Evolutionary conservation across 345 rosid genomes (phyloP), one percentile per base, ranked within the genome.

Genomic region (Arabis alpina): DNA sequence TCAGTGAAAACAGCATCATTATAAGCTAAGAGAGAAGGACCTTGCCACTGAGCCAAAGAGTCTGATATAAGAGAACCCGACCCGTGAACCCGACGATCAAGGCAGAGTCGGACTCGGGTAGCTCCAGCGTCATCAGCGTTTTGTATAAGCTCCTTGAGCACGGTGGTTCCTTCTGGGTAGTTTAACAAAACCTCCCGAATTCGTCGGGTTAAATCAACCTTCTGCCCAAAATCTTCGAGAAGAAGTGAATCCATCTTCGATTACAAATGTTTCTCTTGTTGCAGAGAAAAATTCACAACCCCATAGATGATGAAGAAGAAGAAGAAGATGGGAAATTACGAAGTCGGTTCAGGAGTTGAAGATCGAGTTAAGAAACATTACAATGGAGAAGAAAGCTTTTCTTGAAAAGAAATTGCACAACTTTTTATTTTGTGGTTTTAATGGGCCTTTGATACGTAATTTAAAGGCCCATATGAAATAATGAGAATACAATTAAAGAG

Each of bases 101-200:
- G 87, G 80, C 98, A 93, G 71, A 93, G 88, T 25, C 93, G 80
- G 41, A 93, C 93, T 12, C 67, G 57, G 16, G 95, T 83, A 64
- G 98, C 98, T 61, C 98, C 93, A 16, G 98, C 98, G 56, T 93
- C 98, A 32, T 93, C 98, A 49, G 98, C 97, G 76, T 93, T 93
- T 80, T 93, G 98, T 42, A 90, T 88, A 14, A 93, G 88, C 81
- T 93, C 98, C 79, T 90, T 93, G 48, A 90, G 82, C 67, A 88
- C 97, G 51, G 98, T 90, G 59, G 93, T 88, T 8, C 98, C 98
- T 70, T 93, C 98, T 28, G 98, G 98, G 41, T 93, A 93, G 86
- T 90, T 93, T 72, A 90, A 51, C 49, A 93, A 78, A 65, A 93
- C 98, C 82, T 93, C 98, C 43, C 98, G 86, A 86, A 93, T 93